These are phyloP conservation scores for Luffa acutangula DNA, from an alignment of 306 rosid genomes.

Conservation along the genomic window DNA sequence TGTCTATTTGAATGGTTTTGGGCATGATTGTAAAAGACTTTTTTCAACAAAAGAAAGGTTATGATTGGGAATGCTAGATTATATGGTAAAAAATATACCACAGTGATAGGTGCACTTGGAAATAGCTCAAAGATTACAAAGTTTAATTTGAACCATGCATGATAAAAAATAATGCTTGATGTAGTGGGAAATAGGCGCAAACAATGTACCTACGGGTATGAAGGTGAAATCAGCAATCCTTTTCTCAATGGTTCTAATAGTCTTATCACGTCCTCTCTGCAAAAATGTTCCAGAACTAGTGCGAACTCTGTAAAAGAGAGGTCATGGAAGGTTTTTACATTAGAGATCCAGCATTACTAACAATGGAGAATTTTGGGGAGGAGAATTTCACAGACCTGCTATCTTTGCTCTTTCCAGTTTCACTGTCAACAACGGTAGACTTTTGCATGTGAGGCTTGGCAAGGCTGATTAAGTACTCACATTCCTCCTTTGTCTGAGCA, in stretches of 20 bases:
- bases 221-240: slow-evolving; percentile 80
- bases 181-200: slow-evolving; percentile 2
- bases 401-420: slow-evolving; percentile 91
- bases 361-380: not conserved
- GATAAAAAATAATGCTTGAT: not conserved
- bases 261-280: slow-evolving; percentile 80
- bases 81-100: not conserved
- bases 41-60: not conserved
- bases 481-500: slow-evolving; percentile 71
- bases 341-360: slow-evolving; percentile 11
- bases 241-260: slow-evolving; percentile 68
- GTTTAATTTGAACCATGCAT: not conserved
- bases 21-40: not conserved
- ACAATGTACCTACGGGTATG: slow-evolving; percentile 64
- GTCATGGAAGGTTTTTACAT: slow-evolving; percentile 3
- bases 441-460: slow-evolving; percentile 79
- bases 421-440: slow-evolving; percentile 83
- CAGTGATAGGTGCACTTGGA: not conserved
- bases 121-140: not conserved
- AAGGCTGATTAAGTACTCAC: slow-evolving; percentile 63
- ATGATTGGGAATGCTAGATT: not conserved
- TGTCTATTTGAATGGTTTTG: not conserved
- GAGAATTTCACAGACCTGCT: slow-evolving; percentile 60
- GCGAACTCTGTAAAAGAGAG: slow-evolving; percentile 48
- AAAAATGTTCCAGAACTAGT: slow-evolving; percentile 96